Base-by-base conservation (phyloP, 2,329 filamentous ascomycete species). In the Fusarium oligoseptatum region DNA sequence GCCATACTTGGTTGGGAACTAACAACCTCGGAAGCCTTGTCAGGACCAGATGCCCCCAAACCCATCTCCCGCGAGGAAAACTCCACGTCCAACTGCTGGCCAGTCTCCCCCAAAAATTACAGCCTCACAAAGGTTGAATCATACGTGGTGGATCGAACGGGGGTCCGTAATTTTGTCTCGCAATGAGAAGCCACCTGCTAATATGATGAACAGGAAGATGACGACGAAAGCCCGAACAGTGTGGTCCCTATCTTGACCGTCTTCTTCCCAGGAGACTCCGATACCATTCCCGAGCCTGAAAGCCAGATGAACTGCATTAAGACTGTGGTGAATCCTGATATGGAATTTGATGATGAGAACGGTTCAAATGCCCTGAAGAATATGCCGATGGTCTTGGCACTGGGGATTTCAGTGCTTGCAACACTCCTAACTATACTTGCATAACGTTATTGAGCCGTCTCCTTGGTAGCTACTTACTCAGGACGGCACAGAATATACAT, bases 221-320 rank as follows among this genome's bases (percentile, higher is more conserved):
- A 50, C 4, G 0, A 12, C 24, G 17, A 52, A 7, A 32, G 39
- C 24, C 32, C 48, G 2, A 63, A 29, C 43, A 24, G 36, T 1
- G 52, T 71, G 10, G 32, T 56, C 11, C 68, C 70, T 6, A 68
- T 68, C 36, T 12, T 73, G 22, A 73, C 71, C 2, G 22, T 73
- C 57, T 71, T 73, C 39, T 73, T 73, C 24, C 68, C 68, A 24
- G 43, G 67, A 20, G 52, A 67, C 32, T 67, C 64, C 6, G n/a
- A 29, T 10, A 22, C 41, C 8, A 36, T 66, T 6, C 34, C 48
- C 17, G 50, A 57, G 17, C 60, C 58, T 4, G 37, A 62, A 9
- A 67, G 64, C 39, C 70, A 70, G 29, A 62, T 72, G 60, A 70
- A 64, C 1, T 72, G 70, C 43, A 67, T 72, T 55, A 70, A 72